Base-by-base conservation (phyloP, 2,329 filamentous ascomycete species). In the Neonectria punicea region DNA sequence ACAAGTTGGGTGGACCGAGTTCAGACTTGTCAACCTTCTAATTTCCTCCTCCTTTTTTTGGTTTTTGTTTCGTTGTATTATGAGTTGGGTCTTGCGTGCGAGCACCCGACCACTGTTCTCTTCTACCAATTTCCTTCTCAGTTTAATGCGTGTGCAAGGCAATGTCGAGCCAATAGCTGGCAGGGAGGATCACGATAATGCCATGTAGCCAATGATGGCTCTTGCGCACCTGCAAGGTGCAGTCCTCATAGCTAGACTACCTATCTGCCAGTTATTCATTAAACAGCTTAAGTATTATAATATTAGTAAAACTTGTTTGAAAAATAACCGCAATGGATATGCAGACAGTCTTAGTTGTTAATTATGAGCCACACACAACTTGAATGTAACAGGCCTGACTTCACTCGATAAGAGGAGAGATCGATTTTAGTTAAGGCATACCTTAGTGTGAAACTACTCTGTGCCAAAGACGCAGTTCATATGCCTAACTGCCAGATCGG, bases 401-500 rank as follows among this genome's bases (percentile, higher is more conserved):
- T 36, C 28, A 22, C 46, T 44, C 36, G 16, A 22, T 44, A 43
- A 50, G 54, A 54, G 49, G 61, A 58, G 51, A 53, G 47, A 63
- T 58, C 53, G 4, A 41, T 53, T 58, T 58, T 34, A 51, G 61
- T 58, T 25, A 43, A 59, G 53, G 36, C 47, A 46, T 58, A 63
- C 49, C 46, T 54, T 53, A 44, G 61, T 44, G 28, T 55, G 58
- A 44, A 49, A 44, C 56, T 63, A 49, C 43, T 54, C 32, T 63
- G 50, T 30, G 47, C 20, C 13, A 46, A 47, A 34, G 49, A 49
- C 55, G 59, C 54, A 59, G 49, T 46, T 46, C 54, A 43, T 49
- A 51, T 63, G 55, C 61, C 50, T 57, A 63, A 53, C 43, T n/a
- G 30, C 55, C 43, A 46, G 43, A 44, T 59, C 58, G 28, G 61